A percentile compares a stretch with the other conserved stretches of the same genome.
These are phyloP conservation scores for Fagopyrum esculentum DNA, from an alignment of 148 eudicot species.

Conservation along the genomic window DNA sequence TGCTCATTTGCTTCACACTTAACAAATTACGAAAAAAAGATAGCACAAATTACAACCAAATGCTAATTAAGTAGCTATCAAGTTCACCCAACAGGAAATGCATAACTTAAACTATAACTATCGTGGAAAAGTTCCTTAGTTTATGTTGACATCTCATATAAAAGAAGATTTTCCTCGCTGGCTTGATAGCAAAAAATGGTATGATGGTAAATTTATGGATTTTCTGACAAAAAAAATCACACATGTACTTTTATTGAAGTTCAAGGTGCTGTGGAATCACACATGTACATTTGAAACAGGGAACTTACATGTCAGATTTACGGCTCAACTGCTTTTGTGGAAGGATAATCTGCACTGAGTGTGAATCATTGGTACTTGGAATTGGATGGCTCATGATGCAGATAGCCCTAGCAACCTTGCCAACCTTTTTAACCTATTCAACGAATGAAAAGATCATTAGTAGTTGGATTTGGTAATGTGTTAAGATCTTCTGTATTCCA, in stretches of 20 bases:
- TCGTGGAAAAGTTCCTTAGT: neutral
- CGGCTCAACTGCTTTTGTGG: conserved; percentile 97
- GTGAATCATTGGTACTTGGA: conserved; percentile 80
- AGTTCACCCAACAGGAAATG: neutral
- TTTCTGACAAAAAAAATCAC: neutral
- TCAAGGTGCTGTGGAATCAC: neutral
- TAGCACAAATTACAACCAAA: neutral
- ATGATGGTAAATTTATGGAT: neutral
- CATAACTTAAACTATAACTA: neutral
- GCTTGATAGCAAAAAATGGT: neutral
- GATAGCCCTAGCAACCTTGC: conserved; percentile 94
- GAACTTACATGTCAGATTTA: conserved; percentile 86
- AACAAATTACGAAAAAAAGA: too few species aligned
- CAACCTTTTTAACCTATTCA: conserved; percentile 80
- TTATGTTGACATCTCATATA: neutral
- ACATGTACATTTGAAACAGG: neutral
- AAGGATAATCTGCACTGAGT: conserved; percentile 86
- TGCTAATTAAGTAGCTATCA: neutral
- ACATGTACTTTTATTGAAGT: neutral
- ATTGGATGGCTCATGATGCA: conserved; percentile 97
- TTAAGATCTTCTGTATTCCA: neutral
- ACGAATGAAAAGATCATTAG: neutral
- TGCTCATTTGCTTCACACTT: too few species aligned
- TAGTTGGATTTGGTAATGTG: neutral
- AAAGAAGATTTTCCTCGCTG: neutral